Conservation (phyloP, 106 monocot species). For the Acorus calamus region DNA sequence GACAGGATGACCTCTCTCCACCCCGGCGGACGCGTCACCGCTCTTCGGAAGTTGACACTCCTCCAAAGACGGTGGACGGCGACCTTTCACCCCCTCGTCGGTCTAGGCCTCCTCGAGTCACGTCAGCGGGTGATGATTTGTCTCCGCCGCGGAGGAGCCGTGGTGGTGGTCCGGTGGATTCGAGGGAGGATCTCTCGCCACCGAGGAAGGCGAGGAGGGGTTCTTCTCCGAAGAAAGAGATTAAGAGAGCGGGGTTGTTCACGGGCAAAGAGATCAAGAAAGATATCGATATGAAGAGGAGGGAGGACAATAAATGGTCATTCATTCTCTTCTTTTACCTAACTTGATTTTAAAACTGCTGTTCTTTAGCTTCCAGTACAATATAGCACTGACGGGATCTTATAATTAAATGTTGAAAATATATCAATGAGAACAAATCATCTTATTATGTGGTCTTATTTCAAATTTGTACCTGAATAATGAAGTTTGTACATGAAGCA, state of each 20-base stretch:
- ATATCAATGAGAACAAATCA: no score
- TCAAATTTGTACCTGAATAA: no score
- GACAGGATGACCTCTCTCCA: background rate
- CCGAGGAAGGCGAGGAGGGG: conserved; percentile 18
- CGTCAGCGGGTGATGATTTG: no score
- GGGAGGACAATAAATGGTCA: conserved; percentile 40
- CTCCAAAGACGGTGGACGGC: background rate
- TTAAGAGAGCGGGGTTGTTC: conserved; percentile 36
- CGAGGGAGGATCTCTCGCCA: conserved; percentile 9
- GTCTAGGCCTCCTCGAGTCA: no score
- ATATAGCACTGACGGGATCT: no score
- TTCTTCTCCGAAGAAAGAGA: conserved; percentile 11
- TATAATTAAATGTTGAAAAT: no score
- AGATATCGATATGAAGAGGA: conserved; percentile 43
- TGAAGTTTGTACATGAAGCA: no score
- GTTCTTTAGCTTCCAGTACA: no score
- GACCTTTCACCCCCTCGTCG: conserved; percentile 11
- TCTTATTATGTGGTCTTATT: no score
- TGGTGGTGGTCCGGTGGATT: background rate
- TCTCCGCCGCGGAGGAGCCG: conserved; percentile 24
- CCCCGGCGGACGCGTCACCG: background rate
- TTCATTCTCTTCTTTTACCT: no score
- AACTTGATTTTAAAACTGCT: no score
- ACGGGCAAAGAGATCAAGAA: conserved; percentile 35
- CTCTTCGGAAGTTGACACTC: background rate